Percentiles rank a stretch among this genome's conserved stretches.
These are phyloP conservation scores for Kluyveromyces sp. DNA, from an alignment of 1,139 yeast genomes.

Conservation along the genomic window DNA sequence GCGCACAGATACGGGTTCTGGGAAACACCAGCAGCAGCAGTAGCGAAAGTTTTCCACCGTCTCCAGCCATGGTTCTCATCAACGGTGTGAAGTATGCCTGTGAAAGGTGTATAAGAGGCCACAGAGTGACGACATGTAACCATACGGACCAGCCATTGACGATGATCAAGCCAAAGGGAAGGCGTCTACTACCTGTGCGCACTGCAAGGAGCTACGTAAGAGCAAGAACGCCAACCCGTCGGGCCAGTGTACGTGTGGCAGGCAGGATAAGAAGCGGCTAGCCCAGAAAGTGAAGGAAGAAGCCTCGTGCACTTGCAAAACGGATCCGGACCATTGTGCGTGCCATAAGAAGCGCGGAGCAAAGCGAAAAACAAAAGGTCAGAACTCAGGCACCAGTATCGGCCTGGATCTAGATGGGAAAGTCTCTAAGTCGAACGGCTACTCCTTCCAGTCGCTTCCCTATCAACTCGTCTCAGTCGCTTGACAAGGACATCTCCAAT, in stretches of 20 bases:
- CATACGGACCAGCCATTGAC: slow-evolving; percentile 87
- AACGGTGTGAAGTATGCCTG: slow-evolving; percentile 95
- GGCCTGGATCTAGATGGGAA: slow-evolving; percentile 15
- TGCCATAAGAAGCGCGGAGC: slow-evolving; percentile 15
- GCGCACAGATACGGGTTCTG: too few relatives aligned
- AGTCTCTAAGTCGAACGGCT: slow-evolving; percentile 24
- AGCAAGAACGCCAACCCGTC: slow-evolving; percentile 53
- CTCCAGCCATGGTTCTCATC: slow-evolving; percentile 64
- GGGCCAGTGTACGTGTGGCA: slow-evolving; percentile 66
- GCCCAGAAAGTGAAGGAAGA: slow-evolving; percentile 39
- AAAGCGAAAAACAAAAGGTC: not conserved
- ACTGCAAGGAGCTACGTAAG: slow-evolving; percentile 76
- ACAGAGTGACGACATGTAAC: slow-evolving; percentile 85
- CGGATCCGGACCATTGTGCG: slow-evolving; percentile 15
- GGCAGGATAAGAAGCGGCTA: slow-evolving; percentile 31
- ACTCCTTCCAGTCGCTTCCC: slow-evolving; percentile 22
- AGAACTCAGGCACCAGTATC: not conserved
- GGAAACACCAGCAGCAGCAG: too few relatives aligned
- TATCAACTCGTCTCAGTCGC: slow-evolving; percentile 25
- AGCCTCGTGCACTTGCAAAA: slow-evolving; percentile 15
- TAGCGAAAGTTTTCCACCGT: not conserved
- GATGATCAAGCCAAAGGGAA: slow-evolving; percentile 91
- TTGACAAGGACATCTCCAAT: slow-evolving; percentile 21
- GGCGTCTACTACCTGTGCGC: slow-evolving; percentile 86
- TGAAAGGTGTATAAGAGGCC: slow-evolving; percentile 93